Evolutionary conservation across 2,329 filamentous ascomycete genomes (phyloP), one percentile per base, ranked within the genome.

Genomic region (Hypoxylon sp.): DNA sequence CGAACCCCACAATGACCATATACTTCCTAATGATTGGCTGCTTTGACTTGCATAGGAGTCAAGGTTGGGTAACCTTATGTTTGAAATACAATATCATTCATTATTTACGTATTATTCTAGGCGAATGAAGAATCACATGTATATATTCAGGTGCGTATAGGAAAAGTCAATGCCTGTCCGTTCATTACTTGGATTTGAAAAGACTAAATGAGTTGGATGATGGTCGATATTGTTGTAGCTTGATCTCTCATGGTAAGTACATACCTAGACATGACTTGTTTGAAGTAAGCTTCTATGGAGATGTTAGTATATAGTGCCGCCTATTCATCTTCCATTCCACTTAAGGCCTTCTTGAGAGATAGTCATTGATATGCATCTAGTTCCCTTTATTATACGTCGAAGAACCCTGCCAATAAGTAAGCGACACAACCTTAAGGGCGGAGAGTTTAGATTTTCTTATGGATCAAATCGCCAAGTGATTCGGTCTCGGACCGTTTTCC

Each of bases 391-490:
- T n/a, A 41, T 4, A n/a, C 14, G 5, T 2, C 5, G 23, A 48
- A 28, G 23, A 23, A 2, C 2, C 1, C 13, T n/a, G 28, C 14
- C 13, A 25, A 14, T 7, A 25, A 7, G 23, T 14, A 49, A 30
- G n/a, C 25, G 2, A 19, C 3, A 49, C 3, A 5, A 25, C 43
- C 34, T 38, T 38, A 4, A 5, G 2, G 13, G 14, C 34, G 9
- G 14, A 38, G 34, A 38, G 11, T 9, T n/a, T 10, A 19, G 2
- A 41, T 17, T 32, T 55, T 21, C 28, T 32, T 38, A 45, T 45
- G 43, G 10, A 28, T 56, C 52, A 28, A 32, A 41, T 32, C n/a
- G 23, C 52, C 14, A 32, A 21, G 52, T 11, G 36, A 45, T 43
- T 10, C 14, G 28, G 23, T 43, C 23, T 45, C 23, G 38, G 34